Conservation (phyloP, 202 grass and related monocot genomes). For the Miscanthus sacchariflorus region DNA sequence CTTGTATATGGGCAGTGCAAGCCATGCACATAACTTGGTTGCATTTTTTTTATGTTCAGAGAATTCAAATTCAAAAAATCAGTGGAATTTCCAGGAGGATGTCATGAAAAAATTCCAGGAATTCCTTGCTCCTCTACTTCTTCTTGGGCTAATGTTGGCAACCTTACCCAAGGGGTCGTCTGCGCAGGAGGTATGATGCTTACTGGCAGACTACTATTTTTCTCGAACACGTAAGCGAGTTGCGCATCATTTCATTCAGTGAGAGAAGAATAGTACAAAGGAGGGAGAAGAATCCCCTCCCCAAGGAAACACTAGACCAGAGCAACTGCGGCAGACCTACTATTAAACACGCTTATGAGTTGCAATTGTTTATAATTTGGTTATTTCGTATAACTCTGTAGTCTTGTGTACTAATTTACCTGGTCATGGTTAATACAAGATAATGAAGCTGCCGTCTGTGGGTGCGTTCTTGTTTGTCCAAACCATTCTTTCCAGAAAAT, state of each 20-base stretch:
- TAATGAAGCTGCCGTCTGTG: background rate
- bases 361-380: background rate
- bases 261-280: background rate
- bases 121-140: constrained; percentile 64
- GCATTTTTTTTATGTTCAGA: constrained; percentile 50
- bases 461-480: constrained; percentile 13
- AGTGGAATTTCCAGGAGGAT: constrained; percentile 60
- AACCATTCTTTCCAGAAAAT: constrained; percentile 33
- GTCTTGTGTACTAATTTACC: too few relatives aligned
- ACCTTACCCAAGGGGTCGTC: constrained; percentile 48
- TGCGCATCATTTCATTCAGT: background rate
- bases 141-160: constrained; percentile 68
- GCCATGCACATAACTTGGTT: constrained; percentile 16
- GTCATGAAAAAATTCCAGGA: constrained; percentile 61
- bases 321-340: background rate
- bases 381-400: too few relatives aligned
- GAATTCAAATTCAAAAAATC: constrained; percentile 57
- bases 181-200: constrained; percentile 61
- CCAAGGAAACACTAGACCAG: background rate
- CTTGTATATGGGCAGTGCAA: constrained; percentile 8
- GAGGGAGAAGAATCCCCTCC: background rate
- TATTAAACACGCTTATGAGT: constrained; percentile 11
- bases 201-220: constrained; percentile 7
- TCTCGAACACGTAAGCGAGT: background rate
- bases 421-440: too few relatives aligned